Evolutionary conservation across 352 stramenopile genomes (phyloP).

Genomic region (Phytophthora vignae): DNA sequence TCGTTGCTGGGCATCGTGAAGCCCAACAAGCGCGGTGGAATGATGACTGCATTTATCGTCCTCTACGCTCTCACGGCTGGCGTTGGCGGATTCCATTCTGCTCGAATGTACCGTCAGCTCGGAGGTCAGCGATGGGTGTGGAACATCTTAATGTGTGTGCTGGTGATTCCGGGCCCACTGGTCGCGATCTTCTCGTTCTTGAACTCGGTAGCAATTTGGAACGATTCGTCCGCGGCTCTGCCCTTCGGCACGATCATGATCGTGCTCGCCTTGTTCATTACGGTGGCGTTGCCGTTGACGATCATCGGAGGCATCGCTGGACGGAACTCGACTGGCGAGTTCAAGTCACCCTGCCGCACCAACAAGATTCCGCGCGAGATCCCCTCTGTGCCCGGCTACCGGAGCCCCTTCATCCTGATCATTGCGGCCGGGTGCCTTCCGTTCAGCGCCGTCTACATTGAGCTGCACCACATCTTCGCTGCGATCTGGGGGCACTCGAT

Average conservation of each 20-base stretch:
- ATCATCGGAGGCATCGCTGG: conserved; percentile 96
- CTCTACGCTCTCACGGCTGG: conserved; percentile 95
- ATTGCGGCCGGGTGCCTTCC: conserved; percentile 96
- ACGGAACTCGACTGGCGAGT: conserved; percentile 91
- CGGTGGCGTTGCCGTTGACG: conserved; percentile 94
- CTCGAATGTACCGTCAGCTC: conserved; percentile 95
- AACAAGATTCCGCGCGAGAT: conserved; percentile 97
- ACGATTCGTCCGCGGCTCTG: conserved; percentile 96
- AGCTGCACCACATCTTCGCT: conserved; percentile 98
- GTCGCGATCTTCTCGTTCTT: conserved; percentile 94
- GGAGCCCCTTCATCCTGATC: conserved; percentile 85
- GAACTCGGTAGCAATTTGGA: conserved; percentile 95
- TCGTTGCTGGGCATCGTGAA: conserved; percentile 94
- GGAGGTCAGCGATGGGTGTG: conserved; percentile 95
- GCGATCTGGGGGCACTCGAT: conserved; percentile 98
- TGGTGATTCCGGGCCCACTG: conserved; percentile 93
- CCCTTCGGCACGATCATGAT: conserved; percentile 97
- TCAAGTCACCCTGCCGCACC: conserved; percentile 95
- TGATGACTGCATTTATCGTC: conserved; percentile 95
- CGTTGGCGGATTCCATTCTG: conserved; percentile 94
- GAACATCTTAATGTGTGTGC: conserved; percentile 93
- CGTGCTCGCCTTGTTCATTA: conserved; percentile 92
- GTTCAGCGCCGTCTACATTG: conserved; percentile 98
- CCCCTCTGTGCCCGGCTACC: conserved; percentile 91
- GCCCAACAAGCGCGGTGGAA: conserved; percentile 92